These are phyloP conservation scores for Pseudocercospora eumusae DNA, from an alignment of 2,329 filamentous ascomycete genomes.

Conservation along the genomic window DNA sequence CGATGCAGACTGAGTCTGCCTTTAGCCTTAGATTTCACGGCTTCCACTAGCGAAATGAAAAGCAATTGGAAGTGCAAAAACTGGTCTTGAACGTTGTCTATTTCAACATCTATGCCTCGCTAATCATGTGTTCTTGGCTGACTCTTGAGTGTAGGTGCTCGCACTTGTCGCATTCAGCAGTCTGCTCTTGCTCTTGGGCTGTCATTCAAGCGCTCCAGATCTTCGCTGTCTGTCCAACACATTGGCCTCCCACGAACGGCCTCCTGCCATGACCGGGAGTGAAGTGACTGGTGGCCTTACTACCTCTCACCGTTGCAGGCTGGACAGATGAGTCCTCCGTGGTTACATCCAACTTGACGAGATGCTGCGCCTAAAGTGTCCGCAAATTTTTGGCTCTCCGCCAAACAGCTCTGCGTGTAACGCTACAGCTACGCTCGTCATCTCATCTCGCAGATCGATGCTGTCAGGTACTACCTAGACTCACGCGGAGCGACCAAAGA, in stretches of 20 bases:
- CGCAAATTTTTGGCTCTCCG: not conserved
- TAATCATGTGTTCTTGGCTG: not conserved
- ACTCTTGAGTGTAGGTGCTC: not conserved
- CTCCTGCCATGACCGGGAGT: not conserved
- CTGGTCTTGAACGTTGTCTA: not conserved
- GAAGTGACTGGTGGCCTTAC: not conserved
- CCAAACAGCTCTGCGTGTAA: too few relatives aligned
- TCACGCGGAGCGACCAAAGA: too few relatives aligned
- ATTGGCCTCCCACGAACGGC: not conserved
- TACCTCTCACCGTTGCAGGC: not conserved
- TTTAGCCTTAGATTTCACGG: slow-evolving; percentile 36
- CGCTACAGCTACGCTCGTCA: too few relatives aligned
- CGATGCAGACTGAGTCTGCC: slow-evolving; percentile 32
- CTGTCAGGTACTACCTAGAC: too few relatives aligned
- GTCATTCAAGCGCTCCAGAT: not conserved
- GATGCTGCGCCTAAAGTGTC: not conserved
- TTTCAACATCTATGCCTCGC: not conserved
- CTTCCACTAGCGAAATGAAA: slow-evolving; percentile 21
- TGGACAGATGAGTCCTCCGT: not conserved
- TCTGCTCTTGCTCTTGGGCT: not conserved
- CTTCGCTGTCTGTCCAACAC: not conserved
- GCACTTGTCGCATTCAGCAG: not conserved
- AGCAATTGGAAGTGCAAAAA: slow-evolving; percentile 23
- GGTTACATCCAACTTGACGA: not conserved
- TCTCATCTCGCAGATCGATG: too few relatives aligned